Conservation (phyloP, 2,329 filamentous ascomycete species). For the Huntiella savannae region DNA sequence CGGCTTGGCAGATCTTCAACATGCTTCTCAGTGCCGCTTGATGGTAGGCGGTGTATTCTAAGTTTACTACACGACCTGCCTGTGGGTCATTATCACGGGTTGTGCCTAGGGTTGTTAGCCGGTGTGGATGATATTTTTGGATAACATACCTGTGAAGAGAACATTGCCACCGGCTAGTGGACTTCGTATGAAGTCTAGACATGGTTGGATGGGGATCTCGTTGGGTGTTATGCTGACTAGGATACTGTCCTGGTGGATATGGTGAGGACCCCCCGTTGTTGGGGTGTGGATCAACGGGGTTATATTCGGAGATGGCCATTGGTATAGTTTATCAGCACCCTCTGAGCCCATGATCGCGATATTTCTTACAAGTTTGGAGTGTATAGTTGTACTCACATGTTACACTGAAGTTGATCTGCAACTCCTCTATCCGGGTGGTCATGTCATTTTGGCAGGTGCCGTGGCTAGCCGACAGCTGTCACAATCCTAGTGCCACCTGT, state of each 20-base stretch:
- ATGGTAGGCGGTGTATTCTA: slow-evolving; percentile 58
- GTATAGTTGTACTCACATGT: no score
- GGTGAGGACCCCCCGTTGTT: no score
- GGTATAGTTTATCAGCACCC: no score
- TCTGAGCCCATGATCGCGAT: no score
- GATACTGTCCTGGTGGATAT: background rate
- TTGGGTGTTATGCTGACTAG: no score
- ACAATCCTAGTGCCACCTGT: background rate
- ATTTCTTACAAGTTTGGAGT: no score
- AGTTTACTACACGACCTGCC: slow-evolving; percentile 36
- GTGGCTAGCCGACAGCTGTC: background rate
- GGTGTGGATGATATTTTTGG: slow-evolving; percentile 11
- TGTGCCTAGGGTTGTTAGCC: slow-evolving; percentile 33
- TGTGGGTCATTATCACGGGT: slow-evolving; percentile 42
- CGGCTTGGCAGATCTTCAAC: slow-evolving; percentile 37
- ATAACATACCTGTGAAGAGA: slow-evolving; percentile 45
- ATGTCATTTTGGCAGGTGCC: background rate
- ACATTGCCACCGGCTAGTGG: slow-evolving; percentile 60
- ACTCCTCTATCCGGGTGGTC: background rate
- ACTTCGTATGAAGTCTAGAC: slow-evolving; percentile 35
- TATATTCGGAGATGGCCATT: no score
- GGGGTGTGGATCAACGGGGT: no score
- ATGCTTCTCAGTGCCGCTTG: slow-evolving; percentile 52
- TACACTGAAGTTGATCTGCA: no score
- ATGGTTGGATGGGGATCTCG: no score